Evolutionary conservation across 495 filamentous ascomycete species (phyloP), one percentile per base, ranked within the genome.

Genomic region (Recurvomyces mirabilis): DNA sequence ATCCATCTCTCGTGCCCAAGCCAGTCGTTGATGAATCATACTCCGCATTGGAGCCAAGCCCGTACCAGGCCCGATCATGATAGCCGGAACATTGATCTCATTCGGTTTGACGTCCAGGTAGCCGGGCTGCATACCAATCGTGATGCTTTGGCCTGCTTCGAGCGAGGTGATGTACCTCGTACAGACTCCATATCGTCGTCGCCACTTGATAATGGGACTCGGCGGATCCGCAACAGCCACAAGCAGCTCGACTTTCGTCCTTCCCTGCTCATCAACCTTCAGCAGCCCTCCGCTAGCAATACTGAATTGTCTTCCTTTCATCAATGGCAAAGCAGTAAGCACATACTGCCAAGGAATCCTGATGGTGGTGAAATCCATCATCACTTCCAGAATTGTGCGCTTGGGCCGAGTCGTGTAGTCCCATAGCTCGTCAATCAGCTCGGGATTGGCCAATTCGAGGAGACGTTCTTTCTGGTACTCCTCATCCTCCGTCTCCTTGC

Each of bases 341-440:
- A 77, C 72, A 45, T 78, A 77, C 28, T 81, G 64, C 68, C 78
- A 85, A 0, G 89, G 86, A 4, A 99, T 77, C 43, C 76, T 77
- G 34, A 96, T 83, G 5, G 73, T 76, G 37, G 82, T 71, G 57
- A 99, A 96, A 48, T 99, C 91, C 33, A 87, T 75, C 19, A 99
- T 68, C 1, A 94, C 78, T 59, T 99, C 91, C 6, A 99, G 61
- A 51, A 95, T 93, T 49, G 80, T 88, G 31, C 91, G 79, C 35
- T 91, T 79, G 5, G 91, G 89, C 5, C 93, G 81, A 4, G 87
- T 86, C 1, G 88, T 89, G 60, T 96, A 99, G 59, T 99, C 93
- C 66, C 82, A 94, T 14, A 93, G 75, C 48, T 99, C 93, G 53
- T 96, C 87, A 9, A 84, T 71, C 57, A 79, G 82, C 14, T 79